Base-by-base conservation (phyloP, 2,329 filamentous ascomycete genomes). In the Ciborinia camelliae region DNA sequence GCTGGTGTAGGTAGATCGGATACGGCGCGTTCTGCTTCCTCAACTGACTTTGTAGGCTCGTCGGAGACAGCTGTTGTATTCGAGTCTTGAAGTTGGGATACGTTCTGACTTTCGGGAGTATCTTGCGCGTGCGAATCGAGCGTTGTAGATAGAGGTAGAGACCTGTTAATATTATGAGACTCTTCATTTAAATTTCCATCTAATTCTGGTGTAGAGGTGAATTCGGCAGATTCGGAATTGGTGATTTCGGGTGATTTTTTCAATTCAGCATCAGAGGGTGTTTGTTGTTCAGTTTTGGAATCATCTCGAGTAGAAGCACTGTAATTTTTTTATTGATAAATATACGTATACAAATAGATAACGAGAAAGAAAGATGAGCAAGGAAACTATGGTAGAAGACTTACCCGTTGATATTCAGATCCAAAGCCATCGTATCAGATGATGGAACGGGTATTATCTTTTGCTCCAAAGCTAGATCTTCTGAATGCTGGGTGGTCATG, bases 391-490 rank as follows among this genome's bases (percentile, higher is more conserved):
- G 71, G 53, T 72, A 28, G 52, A 71, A 62, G 73, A 84, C 85
- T 82, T 79, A 88, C 86, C 84, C 84, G 74, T 87, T 85, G 71
- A 83, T 77, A 52, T 82, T 79, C 67, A 77, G 75, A 72, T 84
- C 79, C 65, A 84, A 77, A 66, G 81, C 79, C 80, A 83, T 83
- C 70, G 78, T 79, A 71, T 81, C 79, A 72, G 77, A 75, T 71
- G 78, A 76, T 75, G 76, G 73, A 74, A 75, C 72, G 68, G 81
- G 77, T 73, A 77, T 78, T 73, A 79, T 76, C 78, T 85, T 86
- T 72, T 81, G 76, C 72, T 83, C 82, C 73, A 79, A 71, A 55
- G 75, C 69, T 63, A 73, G 71, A 53, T 71, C 68, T 65, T 74
- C 72, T 66, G 73, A 65, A 68, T 64, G 79, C 39, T 62, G 60